Conservation (phyloP, 164 flowering plant species). For the Piper betle region DNA sequence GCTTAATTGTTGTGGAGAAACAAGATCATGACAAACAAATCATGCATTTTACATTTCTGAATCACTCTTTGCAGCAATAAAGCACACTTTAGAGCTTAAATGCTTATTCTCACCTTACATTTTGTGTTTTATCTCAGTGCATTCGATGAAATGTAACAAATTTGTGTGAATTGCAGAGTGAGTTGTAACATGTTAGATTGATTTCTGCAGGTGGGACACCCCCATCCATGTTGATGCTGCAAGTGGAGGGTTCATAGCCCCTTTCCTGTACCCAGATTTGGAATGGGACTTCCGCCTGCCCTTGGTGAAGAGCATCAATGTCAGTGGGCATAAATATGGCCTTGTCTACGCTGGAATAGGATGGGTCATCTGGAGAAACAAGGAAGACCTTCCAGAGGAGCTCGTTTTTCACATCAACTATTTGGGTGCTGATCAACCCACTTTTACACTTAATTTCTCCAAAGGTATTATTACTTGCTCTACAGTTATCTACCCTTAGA, state of each 20-base stretch:
- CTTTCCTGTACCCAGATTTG: constrained; percentile 30
- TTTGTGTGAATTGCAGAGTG: too few relatives aligned
- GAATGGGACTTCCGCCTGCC: constrained; percentile 39
- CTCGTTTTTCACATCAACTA: constrained; percentile 39
- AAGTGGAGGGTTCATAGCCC: constrained; percentile 36
- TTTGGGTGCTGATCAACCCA: constrained; percentile 37
- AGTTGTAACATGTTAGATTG: background rate
- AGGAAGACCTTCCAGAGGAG: constrained; percentile 32
- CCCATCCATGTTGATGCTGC: constrained; percentile 44
- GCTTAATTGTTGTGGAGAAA: too few relatives aligned
- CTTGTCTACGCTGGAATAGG: constrained; percentile 35
- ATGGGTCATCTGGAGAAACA: constrained; percentile 38
- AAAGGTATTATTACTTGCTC: constrained; percentile 16
- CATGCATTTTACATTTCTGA: too few relatives aligned
- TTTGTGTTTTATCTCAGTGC: background rate
- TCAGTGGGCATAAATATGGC: constrained; percentile 32
- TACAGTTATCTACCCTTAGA: background rate
- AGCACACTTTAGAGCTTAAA: too few relatives aligned
- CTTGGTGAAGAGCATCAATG: constrained; percentile 32
- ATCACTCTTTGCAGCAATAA: too few relatives aligned
- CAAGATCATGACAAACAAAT: too few relatives aligned
- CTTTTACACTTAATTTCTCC: constrained; percentile 38
- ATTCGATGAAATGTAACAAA: too few relatives aligned
- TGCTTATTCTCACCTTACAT: background rate
- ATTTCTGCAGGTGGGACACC: constrained; percentile 26